Evolutionary conservation across 2,329 filamentous ascomycete genomes (phyloP).

Genomic region (Ophiostoma tasmaniense): DNA sequence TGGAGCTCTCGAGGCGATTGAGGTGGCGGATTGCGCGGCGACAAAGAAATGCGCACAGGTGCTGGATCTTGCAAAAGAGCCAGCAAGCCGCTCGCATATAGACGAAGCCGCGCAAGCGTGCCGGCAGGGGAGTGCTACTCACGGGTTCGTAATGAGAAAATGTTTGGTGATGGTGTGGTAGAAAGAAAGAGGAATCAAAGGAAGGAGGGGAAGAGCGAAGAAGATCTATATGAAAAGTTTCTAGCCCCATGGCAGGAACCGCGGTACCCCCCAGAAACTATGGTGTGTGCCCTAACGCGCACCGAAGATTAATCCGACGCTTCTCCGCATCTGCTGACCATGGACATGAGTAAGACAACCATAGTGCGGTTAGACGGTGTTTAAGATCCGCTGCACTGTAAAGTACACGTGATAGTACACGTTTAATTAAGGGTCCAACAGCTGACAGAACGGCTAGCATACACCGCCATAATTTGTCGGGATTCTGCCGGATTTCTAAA

Average conservation of each 20-base stretch:
- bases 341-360: conserved; percentile 2
- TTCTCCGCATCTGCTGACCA: conserved; percentile 14
- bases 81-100: not conserved
- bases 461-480: conserved; percentile 18
- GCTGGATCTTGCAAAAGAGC: not conserved
- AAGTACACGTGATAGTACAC: not conserved
- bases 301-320: conserved; percentile 17
- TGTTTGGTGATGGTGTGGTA: conserved; percentile 32
- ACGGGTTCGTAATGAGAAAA: conserved; percentile 37
- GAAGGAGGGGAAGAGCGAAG: conserved; percentile 7
- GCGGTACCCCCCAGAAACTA: not conserved
- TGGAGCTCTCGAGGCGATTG: not conserved
- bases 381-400: not conserved
- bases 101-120: not conserved
- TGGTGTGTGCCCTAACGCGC: conserved; percentile 22
- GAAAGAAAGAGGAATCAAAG: conserved; percentile 10
- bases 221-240: conserved; percentile 10
- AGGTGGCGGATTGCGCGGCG: not conserved
- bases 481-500: conserved; percentile 13
- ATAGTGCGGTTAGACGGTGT: not conserved
- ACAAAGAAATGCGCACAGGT: not conserved
- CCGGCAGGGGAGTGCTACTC: conserved; percentile 12
- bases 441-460: not conserved
- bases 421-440: not conserved
- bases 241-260: conserved; percentile 7